These are phyloP conservation scores for Epichloe coenophiala DNA, from an alignment of 2,329 filamentous ascomycete species.

Conservation along the genomic window DNA sequence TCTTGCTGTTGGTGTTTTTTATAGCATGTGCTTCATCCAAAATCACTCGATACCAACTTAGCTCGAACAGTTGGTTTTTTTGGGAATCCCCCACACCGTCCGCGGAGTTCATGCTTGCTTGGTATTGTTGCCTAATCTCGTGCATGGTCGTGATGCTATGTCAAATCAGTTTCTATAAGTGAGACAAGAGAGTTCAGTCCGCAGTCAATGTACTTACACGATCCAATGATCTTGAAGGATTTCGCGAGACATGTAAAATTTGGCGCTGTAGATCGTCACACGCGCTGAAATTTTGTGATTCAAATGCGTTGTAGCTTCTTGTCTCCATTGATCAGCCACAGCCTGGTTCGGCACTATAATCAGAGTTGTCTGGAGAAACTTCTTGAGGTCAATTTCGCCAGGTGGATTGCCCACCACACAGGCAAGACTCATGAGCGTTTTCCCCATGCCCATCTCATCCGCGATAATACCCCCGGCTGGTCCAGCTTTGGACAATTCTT, in stretches of 20 bases:
- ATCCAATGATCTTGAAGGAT: background rate
- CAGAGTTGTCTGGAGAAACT: slow-evolving; percentile 23
- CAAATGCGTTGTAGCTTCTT: slow-evolving; percentile 15
- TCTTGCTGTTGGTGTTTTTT: slow-evolving; percentile 29
- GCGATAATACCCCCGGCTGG: slow-evolving; percentile 48
- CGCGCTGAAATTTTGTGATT: background rate
- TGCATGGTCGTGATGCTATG: slow-evolving; percentile 18
- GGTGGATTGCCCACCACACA: slow-evolving; percentile 50
- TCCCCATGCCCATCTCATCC: slow-evolving; percentile 52
- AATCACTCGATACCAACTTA: slow-evolving; percentile 35
- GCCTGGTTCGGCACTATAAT: slow-evolving; percentile 16
- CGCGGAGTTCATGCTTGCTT: too few species aligned
- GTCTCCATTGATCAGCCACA: slow-evolving; percentile 16
- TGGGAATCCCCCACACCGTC: background rate
- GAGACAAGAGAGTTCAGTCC: too few species aligned
- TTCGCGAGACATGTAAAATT: background rate
- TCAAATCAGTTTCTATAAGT: background rate
- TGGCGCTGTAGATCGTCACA: slow-evolving; percentile 7
- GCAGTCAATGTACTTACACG: background rate
- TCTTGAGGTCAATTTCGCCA: slow-evolving; percentile 18
- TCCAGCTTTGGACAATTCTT: slow-evolving; percentile 25
- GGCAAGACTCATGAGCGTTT: slow-evolving; percentile 63
- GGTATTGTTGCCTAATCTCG: slow-evolving; percentile 11
- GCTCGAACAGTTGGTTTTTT: background rate
- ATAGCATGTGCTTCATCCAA: slow-evolving; percentile 45